Evolutionary conservation across 805 yeast genomes (phyloP), one percentile per base, ranked within the genome.

Genomic region (Candida railenensis): DNA sequence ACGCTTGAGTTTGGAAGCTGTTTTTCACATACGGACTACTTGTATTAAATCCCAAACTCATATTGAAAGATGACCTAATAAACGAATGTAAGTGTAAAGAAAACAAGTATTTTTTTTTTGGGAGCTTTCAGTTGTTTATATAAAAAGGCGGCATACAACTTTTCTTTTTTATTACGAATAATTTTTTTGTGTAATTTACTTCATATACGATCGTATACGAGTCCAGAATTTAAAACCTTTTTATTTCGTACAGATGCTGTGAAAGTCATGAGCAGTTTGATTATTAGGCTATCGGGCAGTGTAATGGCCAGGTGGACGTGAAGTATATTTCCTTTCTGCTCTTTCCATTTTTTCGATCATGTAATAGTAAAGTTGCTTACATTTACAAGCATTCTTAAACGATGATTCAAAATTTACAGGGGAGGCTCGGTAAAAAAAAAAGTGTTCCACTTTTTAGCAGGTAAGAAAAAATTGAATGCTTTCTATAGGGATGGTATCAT

Each of bases 1-100:
- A 20, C 4, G 57, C 63, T 19, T 39, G 48, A 14, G 50, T 39
- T n/a, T 43, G 43, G 19, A 46, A 32, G 33, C 49, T 22, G 25
- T 37, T 15, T 32, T 44, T 30, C 34, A 47, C 49, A 18, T 44
- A 32, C 34, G 40, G 45, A 16, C n/a, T 22, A 16, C 32, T 42
- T 3, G 40, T 11, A 34, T 42, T 42, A n/a, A 36, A 34, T 22
- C 34, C 40, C 28, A 34, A 20, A 34, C 21, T 42, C 40, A 33
- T 34, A 34, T 22, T n/a, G 9, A 20, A 22, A 7, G 3, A 15
- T 4, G n/a, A 28, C 14, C 16, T 12, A 16, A 40, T 14, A 15
- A 25, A 25, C 18, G 15, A 28, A 16, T 11, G 22, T 9, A 40
- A 40, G 28, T n/a, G 9, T 11, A 16, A 40, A 11, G n/a, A 12